These are phyloP conservation scores for Populus hybrid DNA, from an alignment of 441 rosid species.

Conservation along the genomic window DNA sequence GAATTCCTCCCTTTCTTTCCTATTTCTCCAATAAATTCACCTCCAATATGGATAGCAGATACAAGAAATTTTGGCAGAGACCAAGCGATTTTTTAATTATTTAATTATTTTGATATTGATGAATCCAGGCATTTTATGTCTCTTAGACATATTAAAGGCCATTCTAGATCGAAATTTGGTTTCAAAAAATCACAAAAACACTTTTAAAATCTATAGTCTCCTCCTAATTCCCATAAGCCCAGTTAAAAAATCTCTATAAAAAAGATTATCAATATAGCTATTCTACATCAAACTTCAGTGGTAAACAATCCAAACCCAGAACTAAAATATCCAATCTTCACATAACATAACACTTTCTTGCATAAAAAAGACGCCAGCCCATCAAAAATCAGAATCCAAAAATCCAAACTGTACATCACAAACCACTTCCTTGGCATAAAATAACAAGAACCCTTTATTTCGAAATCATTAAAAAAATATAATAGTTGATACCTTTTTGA, in stretches of 20 bases:
- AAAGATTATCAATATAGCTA: not conserved
- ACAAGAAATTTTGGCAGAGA: not conserved
- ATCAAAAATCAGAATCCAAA: not conserved
- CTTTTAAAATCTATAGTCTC: not conserved
- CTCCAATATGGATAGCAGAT: not conserved
- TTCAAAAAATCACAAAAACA: not conserved
- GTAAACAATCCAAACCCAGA: not conserved
- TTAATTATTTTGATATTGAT: not conserved
- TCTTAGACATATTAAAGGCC: not conserved
- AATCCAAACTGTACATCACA: not conserved
- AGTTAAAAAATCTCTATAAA: not conserved
- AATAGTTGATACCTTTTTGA: conserved; percentile 54
- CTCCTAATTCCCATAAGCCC: not conserved
- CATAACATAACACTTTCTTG: not conserved
- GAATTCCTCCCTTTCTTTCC: not conserved
- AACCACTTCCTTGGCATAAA: not conserved
- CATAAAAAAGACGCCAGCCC: not conserved
- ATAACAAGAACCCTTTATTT: not conserved
- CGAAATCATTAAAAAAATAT: not conserved
- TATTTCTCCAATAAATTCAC: not conserved
- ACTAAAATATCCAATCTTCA: not conserved
- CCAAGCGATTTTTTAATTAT: not conserved
- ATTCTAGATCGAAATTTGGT: not conserved
- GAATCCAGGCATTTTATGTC: not conserved
- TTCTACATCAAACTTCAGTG: not conserved